Evolutionary conservation across 441 rosid species (phyloP).

Genomic region (Melastoma candidum): DNA sequence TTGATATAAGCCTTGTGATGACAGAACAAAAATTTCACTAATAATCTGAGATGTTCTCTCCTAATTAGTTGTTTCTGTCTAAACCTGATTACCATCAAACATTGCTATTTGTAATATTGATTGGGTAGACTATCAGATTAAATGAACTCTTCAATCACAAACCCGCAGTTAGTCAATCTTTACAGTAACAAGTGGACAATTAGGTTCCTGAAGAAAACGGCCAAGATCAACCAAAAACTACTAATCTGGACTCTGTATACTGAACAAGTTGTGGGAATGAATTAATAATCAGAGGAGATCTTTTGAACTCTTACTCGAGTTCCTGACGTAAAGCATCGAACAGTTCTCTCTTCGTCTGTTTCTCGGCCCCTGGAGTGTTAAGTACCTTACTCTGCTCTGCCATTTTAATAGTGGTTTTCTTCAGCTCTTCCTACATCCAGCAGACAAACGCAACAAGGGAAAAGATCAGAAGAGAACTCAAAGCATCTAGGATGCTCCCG

Average conservation of each 20-base stretch:
- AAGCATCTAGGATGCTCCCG: not conserved
- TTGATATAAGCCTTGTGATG: no score
- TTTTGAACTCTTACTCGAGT: slow-evolving; percentile 48
- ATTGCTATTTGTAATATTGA: no score
- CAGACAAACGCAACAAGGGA: not conserved
- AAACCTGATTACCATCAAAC: no score
- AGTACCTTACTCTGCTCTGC: slow-evolving; percentile 90
- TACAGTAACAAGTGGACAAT: no score
- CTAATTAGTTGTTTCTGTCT: no score
- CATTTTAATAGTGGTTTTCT: slow-evolving; percentile 85
- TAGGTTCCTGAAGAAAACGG: no score
- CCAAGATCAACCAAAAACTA: no score
- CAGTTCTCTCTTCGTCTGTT: slow-evolving; percentile 92
- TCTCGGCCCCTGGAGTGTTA: slow-evolving; percentile 94
- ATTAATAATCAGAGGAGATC: not conserved
- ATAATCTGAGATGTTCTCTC: no score
- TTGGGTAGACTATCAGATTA: no score
- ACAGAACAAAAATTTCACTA: no score
- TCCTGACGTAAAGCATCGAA: slow-evolving; percentile 93
- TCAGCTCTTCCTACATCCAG: slow-evolving; percentile 64
- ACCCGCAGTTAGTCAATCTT: no score
- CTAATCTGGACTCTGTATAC: not conserved
- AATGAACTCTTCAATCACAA: no score
- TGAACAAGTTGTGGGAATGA: not conserved
- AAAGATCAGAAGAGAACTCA: not conserved